Percentiles rank a stretch among this genome's conserved stretches.
Conservation (phyloP, 2,329 filamentous ascomycete species). For the Trichoderma gracile region DNA sequence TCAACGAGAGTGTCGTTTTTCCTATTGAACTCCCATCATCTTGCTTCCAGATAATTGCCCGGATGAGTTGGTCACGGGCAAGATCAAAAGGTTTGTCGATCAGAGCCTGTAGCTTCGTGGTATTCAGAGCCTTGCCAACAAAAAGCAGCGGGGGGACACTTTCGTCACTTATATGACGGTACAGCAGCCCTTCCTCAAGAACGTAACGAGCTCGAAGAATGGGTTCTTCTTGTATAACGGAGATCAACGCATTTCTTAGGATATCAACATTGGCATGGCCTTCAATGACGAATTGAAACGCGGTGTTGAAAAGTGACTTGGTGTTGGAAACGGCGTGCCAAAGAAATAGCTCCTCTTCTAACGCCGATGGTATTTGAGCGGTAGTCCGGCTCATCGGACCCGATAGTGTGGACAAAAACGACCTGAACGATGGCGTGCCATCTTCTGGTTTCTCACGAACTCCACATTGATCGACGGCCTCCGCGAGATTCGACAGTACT, state of each 20-base stretch:
- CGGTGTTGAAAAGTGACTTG: neutral
- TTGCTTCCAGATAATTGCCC: neutral
- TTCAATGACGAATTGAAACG: slow-evolving; percentile 7
- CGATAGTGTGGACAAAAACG: neutral
- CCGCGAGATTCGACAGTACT: neutral
- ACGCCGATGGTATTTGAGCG: neutral
- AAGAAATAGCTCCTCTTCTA: slow-evolving; percentile 1
- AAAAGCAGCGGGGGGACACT: neutral
- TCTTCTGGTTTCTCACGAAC: neutral
- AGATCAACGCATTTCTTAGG: neutral
- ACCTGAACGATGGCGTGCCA: neutral
- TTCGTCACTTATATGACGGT: neutral
- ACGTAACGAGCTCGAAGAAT: slow-evolving; percentile 14
- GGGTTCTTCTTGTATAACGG: neutral
- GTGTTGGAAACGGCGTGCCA: neutral
- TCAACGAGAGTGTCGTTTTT: neutral
- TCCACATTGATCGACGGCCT: neutral
- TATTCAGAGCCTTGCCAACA: neutral
- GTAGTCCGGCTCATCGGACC: neutral
- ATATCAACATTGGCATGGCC: neutral
- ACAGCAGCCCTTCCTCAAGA: neutral
- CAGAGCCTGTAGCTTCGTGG: neutral
- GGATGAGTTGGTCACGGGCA: neutral
- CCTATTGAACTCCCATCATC: neutral
- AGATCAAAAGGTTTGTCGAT: slow-evolving; percentile 5